Evolutionary conservation across 2,329 filamentous ascomycete genomes (phyloP).

Genomic region (Aspergillus caelatus): DNA sequence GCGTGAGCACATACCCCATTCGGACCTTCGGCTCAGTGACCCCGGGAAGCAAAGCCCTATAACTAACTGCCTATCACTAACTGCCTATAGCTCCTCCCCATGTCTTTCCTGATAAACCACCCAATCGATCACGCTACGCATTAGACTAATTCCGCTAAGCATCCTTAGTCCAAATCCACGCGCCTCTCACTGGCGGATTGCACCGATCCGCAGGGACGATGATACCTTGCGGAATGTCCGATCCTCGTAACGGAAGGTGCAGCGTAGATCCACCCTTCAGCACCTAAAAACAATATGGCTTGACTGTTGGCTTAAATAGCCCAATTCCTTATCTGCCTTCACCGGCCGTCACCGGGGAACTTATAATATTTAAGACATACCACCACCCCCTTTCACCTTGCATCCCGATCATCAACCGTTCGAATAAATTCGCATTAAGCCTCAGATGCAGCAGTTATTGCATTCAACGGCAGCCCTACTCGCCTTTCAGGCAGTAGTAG

Average conservation of each 20-base stretch:
- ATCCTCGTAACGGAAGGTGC: not conserved
- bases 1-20: not conserved
- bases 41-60: not conserved
- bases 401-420: not conserved
- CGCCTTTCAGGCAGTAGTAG: not conserved
- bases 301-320: not conserved
- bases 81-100: not conserved
- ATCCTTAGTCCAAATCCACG: not conserved
- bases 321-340: not conserved
- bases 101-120: not conserved
- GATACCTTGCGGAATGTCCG: not conserved
- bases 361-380: not conserved
- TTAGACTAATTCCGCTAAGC: not conserved
- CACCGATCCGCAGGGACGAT: not conserved
- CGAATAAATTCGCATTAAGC: not conserved
- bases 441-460: not conserved
- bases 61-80: not conserved
- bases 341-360: not conserved
- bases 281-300: not conserved
- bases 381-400: not conserved
- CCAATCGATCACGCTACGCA: not conserved
- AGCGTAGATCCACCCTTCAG: not conserved
- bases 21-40: not conserved
- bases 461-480: slow-evolving; percentile 1
- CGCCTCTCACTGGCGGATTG: not conserved